Conservation (phyloP, 257 asterid genomes). For the Fraxinus excelsior region DNA sequence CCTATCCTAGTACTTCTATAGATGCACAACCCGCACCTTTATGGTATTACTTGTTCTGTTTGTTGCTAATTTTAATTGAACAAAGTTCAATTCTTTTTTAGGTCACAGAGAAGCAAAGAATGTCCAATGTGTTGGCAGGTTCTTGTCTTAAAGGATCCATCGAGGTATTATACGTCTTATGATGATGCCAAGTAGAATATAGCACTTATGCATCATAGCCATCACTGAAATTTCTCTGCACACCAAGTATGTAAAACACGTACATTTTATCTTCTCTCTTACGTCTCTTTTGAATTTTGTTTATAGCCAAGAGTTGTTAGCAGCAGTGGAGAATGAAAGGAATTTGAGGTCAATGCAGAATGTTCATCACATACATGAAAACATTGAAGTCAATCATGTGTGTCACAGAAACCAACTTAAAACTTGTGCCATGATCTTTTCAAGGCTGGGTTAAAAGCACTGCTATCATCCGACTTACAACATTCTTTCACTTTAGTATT, state of each 20-base stretch:
- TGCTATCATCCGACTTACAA: not conserved
- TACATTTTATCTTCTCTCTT: not conserved
- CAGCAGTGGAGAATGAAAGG: slow-evolving; percentile 49
- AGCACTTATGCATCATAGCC: not conserved
- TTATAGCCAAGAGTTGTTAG: slow-evolving; percentile 62
- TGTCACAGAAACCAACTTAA: slow-evolving; percentile 14
- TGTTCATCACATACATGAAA: slow-evolving; percentile 24
- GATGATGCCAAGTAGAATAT: not conserved
- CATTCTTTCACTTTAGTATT: not conserved
- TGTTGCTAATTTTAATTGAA: not conserved
- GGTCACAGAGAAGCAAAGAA: slow-evolving; percentile 72
- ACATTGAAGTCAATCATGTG: slow-evolving; percentile 37
- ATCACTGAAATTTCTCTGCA: not conserved
- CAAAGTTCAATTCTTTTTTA: slow-evolving; percentile 22
- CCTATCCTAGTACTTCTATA: not conserved
- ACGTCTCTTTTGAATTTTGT: slow-evolving; percentile 20
- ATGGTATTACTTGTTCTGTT: not conserved
- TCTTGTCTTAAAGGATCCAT: slow-evolving; percentile 54
- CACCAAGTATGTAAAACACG: not conserved
- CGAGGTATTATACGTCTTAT: slow-evolving; percentile 42
- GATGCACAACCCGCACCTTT: not conserved
- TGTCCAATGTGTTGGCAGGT: slow-evolving; percentile 73
- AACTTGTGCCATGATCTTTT: not conserved
- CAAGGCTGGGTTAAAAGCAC: not conserved
- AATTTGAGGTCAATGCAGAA: slow-evolving; percentile 34